Conservation (phyloP, 176 grass and related monocot species). For the Alloteropsis semialata region DNA sequence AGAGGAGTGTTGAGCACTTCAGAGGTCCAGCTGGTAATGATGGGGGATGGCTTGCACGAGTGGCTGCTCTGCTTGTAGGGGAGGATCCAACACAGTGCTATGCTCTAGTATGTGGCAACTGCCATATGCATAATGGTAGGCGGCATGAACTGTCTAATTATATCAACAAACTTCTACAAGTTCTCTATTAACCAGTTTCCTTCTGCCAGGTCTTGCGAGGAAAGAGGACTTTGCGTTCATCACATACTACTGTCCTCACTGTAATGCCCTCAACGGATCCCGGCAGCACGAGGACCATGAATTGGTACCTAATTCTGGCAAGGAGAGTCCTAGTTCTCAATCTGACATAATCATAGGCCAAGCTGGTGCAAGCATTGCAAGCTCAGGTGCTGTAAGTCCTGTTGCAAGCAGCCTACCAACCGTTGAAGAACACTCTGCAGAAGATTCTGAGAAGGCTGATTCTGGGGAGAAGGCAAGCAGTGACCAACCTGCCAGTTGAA, state of each 20-base stretch:
- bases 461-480: neutral
- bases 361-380: slow-evolving; percentile 22
- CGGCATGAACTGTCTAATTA: neutral
- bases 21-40: slow-evolving; percentile 45
- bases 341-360: slow-evolving; percentile 18
- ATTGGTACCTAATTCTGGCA: slow-evolving; percentile 37
- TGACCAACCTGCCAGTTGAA: slow-evolving; percentile 27
- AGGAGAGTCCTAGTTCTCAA: slow-evolving; percentile 45
- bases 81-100: slow-evolving; percentile 96
- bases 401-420: neutral
- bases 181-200: slow-evolving; percentile 10
- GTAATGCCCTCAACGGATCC: slow-evolving; percentile 67
- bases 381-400: slow-evolving; percentile 28
- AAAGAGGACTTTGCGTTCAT: slow-evolving; percentile 87
- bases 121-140: slow-evolving; percentile 93
- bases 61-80: slow-evolving; percentile 89
- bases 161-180: neutral
- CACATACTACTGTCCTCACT: slow-evolving; percentile 91
- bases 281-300: slow-evolving; percentile 52
- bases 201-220: slow-evolving; percentile 67
- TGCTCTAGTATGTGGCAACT: slow-evolving; percentile 78
- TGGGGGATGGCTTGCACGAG: slow-evolving; percentile 77
- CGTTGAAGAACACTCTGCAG: slow-evolving; percentile 28
- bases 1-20: slow-evolving; percentile 59
- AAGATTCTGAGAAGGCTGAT: too few relatives aligned